These are phyloP conservation scores for Parietichytrium sp. DNA, from an alignment of 108 stramenopile genomes.

Conservation along the genomic window DNA sequence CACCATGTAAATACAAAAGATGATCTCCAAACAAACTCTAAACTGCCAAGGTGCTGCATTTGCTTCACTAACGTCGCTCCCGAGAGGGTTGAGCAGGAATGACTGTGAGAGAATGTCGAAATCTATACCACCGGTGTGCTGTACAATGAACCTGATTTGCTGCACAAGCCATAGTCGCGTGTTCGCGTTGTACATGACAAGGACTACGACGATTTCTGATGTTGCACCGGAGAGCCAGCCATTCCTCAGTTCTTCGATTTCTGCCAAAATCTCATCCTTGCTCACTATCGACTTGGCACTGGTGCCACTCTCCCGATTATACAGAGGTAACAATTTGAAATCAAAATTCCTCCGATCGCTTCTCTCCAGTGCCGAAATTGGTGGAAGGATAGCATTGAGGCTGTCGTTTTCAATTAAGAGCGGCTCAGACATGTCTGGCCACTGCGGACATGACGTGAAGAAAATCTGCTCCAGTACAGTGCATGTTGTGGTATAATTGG, in stretches of 20 bases:
- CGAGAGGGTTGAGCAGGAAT: too few relatives aligned
- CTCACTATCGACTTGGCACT: background rate
- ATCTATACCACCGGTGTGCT: background rate
- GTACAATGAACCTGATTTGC: background rate
- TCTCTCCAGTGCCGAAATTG: background rate
- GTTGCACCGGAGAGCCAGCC: background rate
- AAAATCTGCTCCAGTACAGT: background rate
- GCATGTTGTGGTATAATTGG: background rate
- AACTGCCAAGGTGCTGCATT: background rate
- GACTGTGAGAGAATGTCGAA: conserved; percentile 1
- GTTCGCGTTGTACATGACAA: conserved; percentile 22
- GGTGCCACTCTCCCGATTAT: background rate
- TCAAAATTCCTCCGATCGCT: background rate
- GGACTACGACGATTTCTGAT: background rate
- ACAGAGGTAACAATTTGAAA: background rate
- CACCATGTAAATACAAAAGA: background rate
- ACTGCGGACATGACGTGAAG: background rate
- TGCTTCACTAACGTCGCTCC: too few relatives aligned
- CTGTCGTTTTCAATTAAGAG: background rate
- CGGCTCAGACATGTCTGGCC: background rate
- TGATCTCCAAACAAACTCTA: background rate
- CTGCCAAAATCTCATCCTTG: background rate
- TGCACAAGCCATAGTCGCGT: background rate
- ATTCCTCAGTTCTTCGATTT: background rate
- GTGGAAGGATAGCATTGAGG: background rate